phyloP scores from a whole-genome alignment of 257 asterid genomes.

The Echium plantagineum region DNA sequence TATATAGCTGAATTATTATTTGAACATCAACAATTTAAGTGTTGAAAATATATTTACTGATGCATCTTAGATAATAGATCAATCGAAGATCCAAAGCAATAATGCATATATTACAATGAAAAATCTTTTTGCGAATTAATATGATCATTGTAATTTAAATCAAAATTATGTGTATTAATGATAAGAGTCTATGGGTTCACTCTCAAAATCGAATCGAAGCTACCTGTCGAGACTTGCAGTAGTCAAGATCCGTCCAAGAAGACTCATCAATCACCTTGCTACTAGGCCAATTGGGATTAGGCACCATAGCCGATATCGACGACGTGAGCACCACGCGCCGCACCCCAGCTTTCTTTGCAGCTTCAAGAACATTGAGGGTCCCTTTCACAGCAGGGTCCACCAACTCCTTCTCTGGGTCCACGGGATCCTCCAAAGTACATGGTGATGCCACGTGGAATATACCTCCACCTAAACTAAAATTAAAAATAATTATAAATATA shows the following conservation, averaged over 20 bases:
- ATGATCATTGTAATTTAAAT: too few relatives aligned
- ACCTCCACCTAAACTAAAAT: constrained; percentile 51
- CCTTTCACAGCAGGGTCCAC: constrained; percentile 82
- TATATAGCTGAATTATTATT: too few relatives aligned
- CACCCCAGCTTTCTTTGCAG: constrained; percentile 55
- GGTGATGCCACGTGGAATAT: constrained; percentile 96
- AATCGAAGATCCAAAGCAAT: too few relatives aligned
- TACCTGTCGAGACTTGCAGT: constrained; percentile 71
- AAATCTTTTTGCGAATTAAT: too few relatives aligned
- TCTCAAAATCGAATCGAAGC: too few relatives aligned
- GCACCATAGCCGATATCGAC: constrained; percentile 81
- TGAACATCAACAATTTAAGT: too few relatives aligned
- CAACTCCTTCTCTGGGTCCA: constrained; percentile 70
- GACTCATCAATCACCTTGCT: constrained; percentile 59
- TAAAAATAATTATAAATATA: too few relatives aligned
- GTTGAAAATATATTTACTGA: too few relatives aligned
- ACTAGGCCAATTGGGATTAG: constrained; percentile 57
- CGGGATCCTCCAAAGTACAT: constrained; percentile 74
- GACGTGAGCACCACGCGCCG: constrained; percentile 87
- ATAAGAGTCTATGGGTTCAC: too few relatives aligned
- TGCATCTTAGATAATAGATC: too few relatives aligned
- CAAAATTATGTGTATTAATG: too few relatives aligned
- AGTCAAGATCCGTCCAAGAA: constrained; percentile 82
- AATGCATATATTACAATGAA: too few relatives aligned
- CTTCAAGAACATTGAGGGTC: constrained; percentile 65